Conservation (phyloP, 2,329 filamentous ascomycete species). For the Cladosporium oxysporum region DNA sequence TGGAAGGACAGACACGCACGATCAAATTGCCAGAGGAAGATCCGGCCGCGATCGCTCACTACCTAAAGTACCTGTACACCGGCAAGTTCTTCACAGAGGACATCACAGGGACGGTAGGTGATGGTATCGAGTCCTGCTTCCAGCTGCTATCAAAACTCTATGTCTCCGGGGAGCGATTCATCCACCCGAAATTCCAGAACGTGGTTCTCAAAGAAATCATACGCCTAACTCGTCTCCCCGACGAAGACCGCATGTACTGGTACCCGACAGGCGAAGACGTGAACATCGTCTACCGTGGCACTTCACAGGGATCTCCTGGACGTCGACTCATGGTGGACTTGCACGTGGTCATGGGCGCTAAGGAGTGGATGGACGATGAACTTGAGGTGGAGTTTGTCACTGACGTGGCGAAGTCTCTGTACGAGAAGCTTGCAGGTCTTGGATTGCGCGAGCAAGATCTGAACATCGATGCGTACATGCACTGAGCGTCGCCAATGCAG, state of each 20-base stretch:
- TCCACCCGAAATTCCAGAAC: not conserved
- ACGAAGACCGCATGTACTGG: not conserved
- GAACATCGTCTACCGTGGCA: slow-evolving; percentile 20
- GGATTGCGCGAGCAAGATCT: no score
- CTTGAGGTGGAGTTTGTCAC: not conserved
- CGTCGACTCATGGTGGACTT: slow-evolving; percentile 20
- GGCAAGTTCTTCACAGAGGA: slow-evolving; percentile 6
- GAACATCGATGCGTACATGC: no score
- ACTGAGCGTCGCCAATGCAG: no score
- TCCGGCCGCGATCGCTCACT: slow-evolving; percentile 21
- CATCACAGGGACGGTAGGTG: not conserved
- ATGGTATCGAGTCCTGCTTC: not conserved
- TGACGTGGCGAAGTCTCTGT: not conserved
- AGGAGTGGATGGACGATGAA: not conserved
- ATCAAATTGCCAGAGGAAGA: slow-evolving; percentile 23
- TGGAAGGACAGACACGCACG: slow-evolving; percentile 19
- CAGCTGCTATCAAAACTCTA: slow-evolving; percentile 1
- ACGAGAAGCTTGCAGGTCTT: not conserved
- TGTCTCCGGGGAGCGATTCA: not conserved
- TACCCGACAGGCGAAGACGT: not conserved
- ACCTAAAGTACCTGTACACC: slow-evolving; percentile 27
- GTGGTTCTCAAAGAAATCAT: not conserved
- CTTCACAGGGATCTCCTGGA: slow-evolving; percentile 7
- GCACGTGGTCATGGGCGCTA: not conserved
- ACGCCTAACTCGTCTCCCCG: not conserved